Percentiles rank a stretch among this genome's conserved stretches.
Conservation (phyloP, 371 early-diverging fungal species). For the Umbelopsis sp. region DNA sequence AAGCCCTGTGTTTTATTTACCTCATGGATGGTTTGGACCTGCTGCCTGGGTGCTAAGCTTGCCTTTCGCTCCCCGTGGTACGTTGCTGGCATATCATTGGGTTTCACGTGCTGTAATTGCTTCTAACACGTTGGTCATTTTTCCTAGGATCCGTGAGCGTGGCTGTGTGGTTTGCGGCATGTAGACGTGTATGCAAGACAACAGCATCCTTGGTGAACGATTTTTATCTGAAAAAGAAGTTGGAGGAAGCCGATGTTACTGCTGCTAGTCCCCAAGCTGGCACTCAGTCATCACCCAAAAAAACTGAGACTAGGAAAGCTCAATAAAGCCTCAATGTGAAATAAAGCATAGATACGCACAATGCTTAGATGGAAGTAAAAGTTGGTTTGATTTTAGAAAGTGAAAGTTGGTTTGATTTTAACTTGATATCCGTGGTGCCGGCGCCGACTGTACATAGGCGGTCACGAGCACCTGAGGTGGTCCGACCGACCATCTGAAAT, state of each 20-base stretch:
- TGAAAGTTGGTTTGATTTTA: neutral
- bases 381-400: neutral
- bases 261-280: no score
- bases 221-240: slow-evolving; percentile 23
- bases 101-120: neutral
- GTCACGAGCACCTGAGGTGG: no score
- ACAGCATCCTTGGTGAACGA: slow-evolving; percentile 39
- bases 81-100: neutral
- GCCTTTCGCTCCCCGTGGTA: slow-evolving; percentile 84
- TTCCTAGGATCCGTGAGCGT: slow-evolving; percentile 72
- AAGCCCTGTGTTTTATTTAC: slow-evolving; percentile 81
- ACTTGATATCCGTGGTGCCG: no score
- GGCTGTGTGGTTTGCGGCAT: slow-evolving; percentile 73
- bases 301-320: neutral
- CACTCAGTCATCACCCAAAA: neutral
- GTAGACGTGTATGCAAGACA: slow-evolving; percentile 58
- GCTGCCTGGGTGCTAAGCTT: slow-evolving; percentile 68
- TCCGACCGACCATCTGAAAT: no score
- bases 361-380: neutral
- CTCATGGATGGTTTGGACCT: slow-evolving; percentile 86
- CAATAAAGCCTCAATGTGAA: neutral
- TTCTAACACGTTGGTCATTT: neutral
- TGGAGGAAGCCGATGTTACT: neutral
- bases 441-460: no score
- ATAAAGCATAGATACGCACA: neutral